A percentile compares a stretch with the other conserved stretches of the same genome.
These are phyloP conservation scores for Barnettozyma hawaiiensis DNA, from an alignment of 1,139 yeast species.

Conservation along the genomic window DNA sequence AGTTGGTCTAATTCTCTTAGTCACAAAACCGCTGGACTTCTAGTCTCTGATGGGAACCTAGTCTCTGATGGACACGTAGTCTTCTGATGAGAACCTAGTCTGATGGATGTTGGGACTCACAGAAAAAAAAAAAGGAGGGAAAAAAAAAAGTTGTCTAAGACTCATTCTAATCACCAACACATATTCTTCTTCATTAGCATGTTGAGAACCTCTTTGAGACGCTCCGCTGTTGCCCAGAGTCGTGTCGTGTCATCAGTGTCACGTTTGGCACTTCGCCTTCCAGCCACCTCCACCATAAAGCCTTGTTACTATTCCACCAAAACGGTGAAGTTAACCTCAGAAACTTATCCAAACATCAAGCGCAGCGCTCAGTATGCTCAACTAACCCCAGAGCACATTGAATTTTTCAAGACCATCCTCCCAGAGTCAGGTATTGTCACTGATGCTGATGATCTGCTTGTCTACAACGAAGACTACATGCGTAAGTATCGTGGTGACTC, in stretches of 20 bases:
- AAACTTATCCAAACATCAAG: conserved; percentile 50
- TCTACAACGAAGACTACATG: conserved; percentile 94
- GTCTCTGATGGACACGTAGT: too few relatives aligned
- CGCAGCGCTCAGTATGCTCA: conserved; percentile 41
- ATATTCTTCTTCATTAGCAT: neutral
- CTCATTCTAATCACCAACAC: too few relatives aligned
- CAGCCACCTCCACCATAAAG: neutral
- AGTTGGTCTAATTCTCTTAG: neutral
- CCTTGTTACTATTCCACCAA: conserved; percentile 33
- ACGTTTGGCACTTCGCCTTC: neutral
- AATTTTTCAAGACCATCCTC: conserved; percentile 53
- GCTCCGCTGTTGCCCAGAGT: neutral
- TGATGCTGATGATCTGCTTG: conserved; percentile 57
- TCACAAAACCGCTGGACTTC: too few relatives aligned
- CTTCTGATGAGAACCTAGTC: too few relatives aligned
- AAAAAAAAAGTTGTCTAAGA: neutral
- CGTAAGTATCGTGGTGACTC: conserved; percentile 89
- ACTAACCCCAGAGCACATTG: conserved; percentile 54
- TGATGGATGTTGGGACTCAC: too few relatives aligned
- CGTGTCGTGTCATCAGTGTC: neutral
- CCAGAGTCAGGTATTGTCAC: conserved; percentile 41
- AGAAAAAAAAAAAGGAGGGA: neutral
- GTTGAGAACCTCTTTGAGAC: conserved; percentile 4
- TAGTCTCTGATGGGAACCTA: too few relatives aligned
- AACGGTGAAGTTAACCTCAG: conserved; percentile 54